phyloP scores from a whole-genome alignment of 1,139 yeast genomes.

The Pichia cactophila region DNA sequence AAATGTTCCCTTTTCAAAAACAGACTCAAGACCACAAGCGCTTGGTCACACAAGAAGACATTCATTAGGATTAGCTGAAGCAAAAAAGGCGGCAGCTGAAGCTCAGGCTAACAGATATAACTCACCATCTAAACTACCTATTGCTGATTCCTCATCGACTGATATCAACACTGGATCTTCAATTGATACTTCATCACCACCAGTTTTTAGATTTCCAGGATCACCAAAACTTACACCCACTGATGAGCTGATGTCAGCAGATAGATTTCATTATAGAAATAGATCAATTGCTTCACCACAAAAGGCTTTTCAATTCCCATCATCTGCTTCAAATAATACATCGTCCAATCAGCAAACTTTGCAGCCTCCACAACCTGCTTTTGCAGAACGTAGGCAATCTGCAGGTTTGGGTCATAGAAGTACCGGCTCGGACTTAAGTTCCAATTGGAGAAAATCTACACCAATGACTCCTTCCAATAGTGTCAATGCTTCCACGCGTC shows the following conservation, averaged over 20 bases:
- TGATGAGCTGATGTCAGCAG: neutral
- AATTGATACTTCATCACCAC: conserved; percentile 22
- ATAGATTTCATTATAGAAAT: conserved; percentile 21
- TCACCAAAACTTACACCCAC: conserved; percentile 28
- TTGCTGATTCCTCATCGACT: conserved; percentile 24
- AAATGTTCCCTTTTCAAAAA: conserved; percentile 16
- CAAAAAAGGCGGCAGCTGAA: conserved; percentile 93
- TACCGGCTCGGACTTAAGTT: conserved; percentile 56
- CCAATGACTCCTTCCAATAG: conserved; percentile 1
- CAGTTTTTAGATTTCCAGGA: conserved; percentile 48
- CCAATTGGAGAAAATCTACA: conserved; percentile 50
- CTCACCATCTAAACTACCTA: conserved; percentile 30
- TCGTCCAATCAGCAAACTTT: conserved; percentile 13
- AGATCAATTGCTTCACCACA: conserved; percentile 30
- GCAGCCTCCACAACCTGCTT: conserved; percentile 26
- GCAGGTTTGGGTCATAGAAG: conserved; percentile 52
- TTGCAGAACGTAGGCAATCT: conserved; percentile 36
- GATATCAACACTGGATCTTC: conserved; percentile 2
- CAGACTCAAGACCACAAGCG: conserved; percentile 25
- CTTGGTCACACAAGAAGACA: conserved; percentile 85
- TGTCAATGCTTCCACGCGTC: neutral
- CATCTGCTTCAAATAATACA: conserved; percentile 13
- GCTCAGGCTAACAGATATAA: conserved; percentile 62
- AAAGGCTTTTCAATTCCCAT: conserved; percentile 36
- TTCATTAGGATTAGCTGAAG: conserved; percentile 86